Conservation (phyloP, 352 stramenopile genomes). For the Globisporangium rhizosaccharum region DNA sequence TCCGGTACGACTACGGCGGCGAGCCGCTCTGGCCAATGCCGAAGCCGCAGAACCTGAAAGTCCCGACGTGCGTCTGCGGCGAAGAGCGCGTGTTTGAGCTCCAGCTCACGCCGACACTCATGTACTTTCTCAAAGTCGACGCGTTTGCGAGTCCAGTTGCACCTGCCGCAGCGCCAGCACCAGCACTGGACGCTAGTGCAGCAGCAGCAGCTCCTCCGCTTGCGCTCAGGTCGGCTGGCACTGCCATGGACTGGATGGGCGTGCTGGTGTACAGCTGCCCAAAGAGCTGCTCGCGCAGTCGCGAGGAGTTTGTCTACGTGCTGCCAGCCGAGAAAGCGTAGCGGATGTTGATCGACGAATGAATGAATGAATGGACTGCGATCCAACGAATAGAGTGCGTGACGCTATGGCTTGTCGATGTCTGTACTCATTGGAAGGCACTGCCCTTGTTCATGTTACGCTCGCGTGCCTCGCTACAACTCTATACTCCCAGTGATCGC, state of each 20-base stretch:
- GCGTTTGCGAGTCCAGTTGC: slow-evolving; percentile 28
- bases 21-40: slow-evolving; percentile 73
- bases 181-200: background rate
- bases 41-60: slow-evolving; percentile 35
- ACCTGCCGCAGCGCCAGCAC: slow-evolving; percentile 9
- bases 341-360: background rate
- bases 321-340: slow-evolving; percentile 27
- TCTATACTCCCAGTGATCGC: no score
- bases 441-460: no score
- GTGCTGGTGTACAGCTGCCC: slow-evolving; percentile 76
- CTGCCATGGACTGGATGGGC: slow-evolving; percentile 80
- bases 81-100: slow-evolving; percentile 72
- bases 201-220: slow-evolving; percentile 6
- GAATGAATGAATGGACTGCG: background rate
- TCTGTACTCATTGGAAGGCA: no score
- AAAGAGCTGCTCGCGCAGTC: slow-evolving; percentile 49
- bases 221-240: slow-evolving; percentile 12
- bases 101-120: slow-evolving; percentile 78
- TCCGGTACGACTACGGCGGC: slow-evolving; percentile 85
- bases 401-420: no score
- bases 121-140: slow-evolving; percentile 85
- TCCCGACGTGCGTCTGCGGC: slow-evolving; percentile 56
- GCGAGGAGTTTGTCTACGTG: slow-evolving; percentile 69
- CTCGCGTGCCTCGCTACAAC: no score
- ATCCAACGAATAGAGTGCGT: no score